Conservation (phyloP, 1,139 yeast species). For the Sugiyamaella castrensis region DNA sequence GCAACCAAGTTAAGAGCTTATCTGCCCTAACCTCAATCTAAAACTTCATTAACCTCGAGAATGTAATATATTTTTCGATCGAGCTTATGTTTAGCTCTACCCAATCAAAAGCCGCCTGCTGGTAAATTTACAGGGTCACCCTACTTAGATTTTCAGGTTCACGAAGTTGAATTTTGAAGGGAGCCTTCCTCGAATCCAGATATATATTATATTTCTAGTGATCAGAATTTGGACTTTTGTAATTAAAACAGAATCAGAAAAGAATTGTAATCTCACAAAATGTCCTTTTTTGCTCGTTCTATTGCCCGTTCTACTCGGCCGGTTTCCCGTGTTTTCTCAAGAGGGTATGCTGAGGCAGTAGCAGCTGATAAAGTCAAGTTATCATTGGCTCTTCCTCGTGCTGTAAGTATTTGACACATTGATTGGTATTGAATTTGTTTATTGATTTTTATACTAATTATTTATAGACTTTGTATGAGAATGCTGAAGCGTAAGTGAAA, state of each 20-base stretch:
- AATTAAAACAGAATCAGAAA: too few relatives aligned
- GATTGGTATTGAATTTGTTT: background rate
- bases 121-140: conserved; percentile 11
- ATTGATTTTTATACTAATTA: background rate
- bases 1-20: too few relatives aligned
- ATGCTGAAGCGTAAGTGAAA: conserved; percentile 45
- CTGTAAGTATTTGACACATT: conserved; percentile 22
- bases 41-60: background rate
- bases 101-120: conserved; percentile 10
- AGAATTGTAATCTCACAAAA: conserved; percentile 1
- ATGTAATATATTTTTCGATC: background rate
- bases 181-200: background rate
- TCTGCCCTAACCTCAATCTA: background rate
- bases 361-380: conserved; percentile 76
- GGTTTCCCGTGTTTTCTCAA: conserved; percentile 54
- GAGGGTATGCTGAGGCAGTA: conserved; percentile 88
- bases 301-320: conserved; percentile 43
- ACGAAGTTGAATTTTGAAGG: background rate
- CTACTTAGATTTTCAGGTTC: conserved; percentile 10
- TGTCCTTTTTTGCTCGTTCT: conserved; percentile 27
- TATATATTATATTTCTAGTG: too few relatives aligned
- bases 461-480: conserved; percentile 40
- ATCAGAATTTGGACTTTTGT: too few relatives aligned
- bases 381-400: conserved; percentile 66
- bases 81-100: background rate